Base-by-base conservation (phyloP, 495 filamentous ascomycete genomes). In the Podospora bellae-mahoneyi region DNA sequence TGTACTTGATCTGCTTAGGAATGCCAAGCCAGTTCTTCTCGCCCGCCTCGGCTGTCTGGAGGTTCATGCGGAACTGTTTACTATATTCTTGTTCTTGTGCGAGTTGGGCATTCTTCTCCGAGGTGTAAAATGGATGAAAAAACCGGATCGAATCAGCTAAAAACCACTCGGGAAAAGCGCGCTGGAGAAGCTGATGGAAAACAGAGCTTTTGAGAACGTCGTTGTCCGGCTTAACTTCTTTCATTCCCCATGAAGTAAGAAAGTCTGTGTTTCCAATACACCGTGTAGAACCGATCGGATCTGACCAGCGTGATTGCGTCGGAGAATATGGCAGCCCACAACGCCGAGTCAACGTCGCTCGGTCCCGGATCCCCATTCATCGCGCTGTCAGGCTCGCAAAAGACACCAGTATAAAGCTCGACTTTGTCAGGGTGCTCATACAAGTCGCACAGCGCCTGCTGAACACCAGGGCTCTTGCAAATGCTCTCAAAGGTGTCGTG, bases 291-390 rank as follows among this genome's bases (percentile, higher is more conserved):
- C 16, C 92, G 84, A 78, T 96, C 92, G 1, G 90, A 89, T 20
- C 92, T 86, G 20, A 96, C 91, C 13, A 95, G 79, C 4, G 89
- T 86, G 10, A 92, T 86, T 4, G 92, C 92, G 76, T 96, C 92
- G 4, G 90, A 92, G 9, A 96, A 83, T 61, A 95, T 88, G 15
- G 88, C 90, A 67, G 89, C 83, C 9, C 89, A 89, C 9, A 89
- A 85, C 1, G 92, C 20, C 1, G 20, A 23, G 20, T 23, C 1
- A 23, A 1, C 92, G 77, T 85, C 93, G 60, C 86, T 86, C 10
- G 89, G 88, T 62, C 84, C 86, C 44, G 94, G 83, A 44, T 91
- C 92, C 68, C 87, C 88, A 48, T 90, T 91, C 7, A 91, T 86
- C 5, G 79, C 76, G 68, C 88, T 83, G 1, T 85, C 76, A 34